Evolutionary conservation across 2,329 filamentous ascomycete species (phyloP).

Genomic region (Ophiostoma himal-ulmi): DNA sequence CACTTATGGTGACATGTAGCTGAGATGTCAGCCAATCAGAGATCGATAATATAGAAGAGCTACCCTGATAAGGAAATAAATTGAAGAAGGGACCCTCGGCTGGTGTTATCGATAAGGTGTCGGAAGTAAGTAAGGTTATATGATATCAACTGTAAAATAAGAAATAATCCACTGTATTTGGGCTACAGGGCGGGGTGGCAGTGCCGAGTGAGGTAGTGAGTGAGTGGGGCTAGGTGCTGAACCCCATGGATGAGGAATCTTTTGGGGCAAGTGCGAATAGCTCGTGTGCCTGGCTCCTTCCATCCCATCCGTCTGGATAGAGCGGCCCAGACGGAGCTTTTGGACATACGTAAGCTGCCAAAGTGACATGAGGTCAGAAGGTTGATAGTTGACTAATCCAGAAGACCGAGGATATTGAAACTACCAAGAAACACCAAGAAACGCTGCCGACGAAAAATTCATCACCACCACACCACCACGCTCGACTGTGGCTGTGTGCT

Average conservation of each 20-base stretch:
- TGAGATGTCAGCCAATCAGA: background rate
- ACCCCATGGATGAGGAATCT: constrained; percentile 1
- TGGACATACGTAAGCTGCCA: constrained; percentile 1
- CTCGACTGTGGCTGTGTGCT: constrained; percentile 2
- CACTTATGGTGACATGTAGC: background rate
- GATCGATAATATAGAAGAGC: background rate
- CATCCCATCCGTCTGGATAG: background rate
- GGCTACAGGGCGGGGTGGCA: background rate
- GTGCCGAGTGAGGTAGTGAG: background rate
- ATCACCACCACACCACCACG: background rate
- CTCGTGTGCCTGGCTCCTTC: background rate
- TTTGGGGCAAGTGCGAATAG: background rate
- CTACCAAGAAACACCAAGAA: background rate
- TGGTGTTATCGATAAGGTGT: constrained; percentile 9
- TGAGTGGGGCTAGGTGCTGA: background rate
- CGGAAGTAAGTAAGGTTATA: background rate
- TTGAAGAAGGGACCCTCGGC: background rate
- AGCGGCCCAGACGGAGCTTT: background rate
- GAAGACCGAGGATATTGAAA: background rate
- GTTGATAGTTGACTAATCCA: background rate
- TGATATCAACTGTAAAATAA: background rate
- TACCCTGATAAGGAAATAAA: background rate
- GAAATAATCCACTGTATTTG: background rate
- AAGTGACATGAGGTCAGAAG: background rate
- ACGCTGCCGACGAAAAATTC: background rate